Conservation (phyloP, 2,329 filamentous ascomycete genomes). For the Zymoseptoria brevis region DNA sequence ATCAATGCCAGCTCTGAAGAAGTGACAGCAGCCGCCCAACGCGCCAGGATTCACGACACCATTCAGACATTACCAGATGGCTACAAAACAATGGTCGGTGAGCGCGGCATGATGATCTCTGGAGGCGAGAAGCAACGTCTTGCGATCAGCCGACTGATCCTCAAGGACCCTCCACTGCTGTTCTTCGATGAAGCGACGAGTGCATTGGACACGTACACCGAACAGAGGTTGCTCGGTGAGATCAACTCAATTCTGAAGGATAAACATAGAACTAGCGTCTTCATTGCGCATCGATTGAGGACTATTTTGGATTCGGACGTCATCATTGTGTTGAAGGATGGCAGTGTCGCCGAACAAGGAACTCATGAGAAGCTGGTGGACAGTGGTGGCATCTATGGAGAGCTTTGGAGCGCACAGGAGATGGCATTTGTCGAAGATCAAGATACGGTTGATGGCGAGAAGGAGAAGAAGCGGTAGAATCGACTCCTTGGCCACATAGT, state of each 20-base stretch:
- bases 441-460: constrained; percentile 10
- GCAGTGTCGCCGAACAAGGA: constrained; percentile 78
- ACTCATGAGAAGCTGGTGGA: constrained; percentile 81
- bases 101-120: constrained; percentile 93
- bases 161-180: constrained; percentile 82
- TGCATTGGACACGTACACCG: constrained; percentile 86
- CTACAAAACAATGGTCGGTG: constrained; percentile 79
- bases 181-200: constrained; percentile 96
- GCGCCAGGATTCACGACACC: constrained; percentile 78
- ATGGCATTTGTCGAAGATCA: constrained; percentile 31
- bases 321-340: constrained; percentile 83
- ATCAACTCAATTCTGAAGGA: constrained; percentile 89
- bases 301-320: constrained; percentile 89
- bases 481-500: neutral
- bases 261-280: constrained; percentile 83
- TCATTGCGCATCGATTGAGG: constrained; percentile 83
- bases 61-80: constrained; percentile 75
- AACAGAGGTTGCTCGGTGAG: constrained; percentile 80
- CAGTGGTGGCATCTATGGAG: constrained; percentile 69
- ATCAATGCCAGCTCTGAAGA: constrained; percentile 66
- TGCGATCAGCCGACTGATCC: constrained; percentile 70
- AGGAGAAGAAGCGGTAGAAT: constrained; percentile 5
- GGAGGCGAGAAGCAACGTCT: constrained; percentile 87
- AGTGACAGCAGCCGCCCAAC: constrained; percentile 67
- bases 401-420: constrained; percentile 65